Evolutionary conservation across 2,329 filamentous ascomycete genomes (phyloP), one percentile per base, ranked within the genome.

Genomic region (Sarocladiaceae sp.): DNA sequence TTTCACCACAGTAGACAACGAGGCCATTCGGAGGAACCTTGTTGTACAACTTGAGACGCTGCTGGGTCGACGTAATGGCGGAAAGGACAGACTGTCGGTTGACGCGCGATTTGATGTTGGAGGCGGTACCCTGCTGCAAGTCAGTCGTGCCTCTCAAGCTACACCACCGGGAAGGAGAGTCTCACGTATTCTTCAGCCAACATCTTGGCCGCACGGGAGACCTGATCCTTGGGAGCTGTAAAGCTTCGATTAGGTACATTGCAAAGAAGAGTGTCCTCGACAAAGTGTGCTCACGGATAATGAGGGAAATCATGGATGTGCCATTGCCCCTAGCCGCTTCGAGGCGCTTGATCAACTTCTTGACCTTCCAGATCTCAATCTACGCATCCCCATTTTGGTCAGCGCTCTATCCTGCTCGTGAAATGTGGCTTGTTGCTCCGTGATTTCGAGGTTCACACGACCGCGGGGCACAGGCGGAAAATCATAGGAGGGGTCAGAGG

Each of bases 1-100:
- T 97, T 96, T 98, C 93, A 83, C 93, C 93, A 68, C 93, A 98
- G 79, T 98, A 98, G 55, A 98, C 86, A 53, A 98, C 93, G 54
- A 98, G 75, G 48, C 93, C 93, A 69, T 98, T 98, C 41, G 93
- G 88, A 24, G 94, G 93, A 46, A 98, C 93, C 71, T 97, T 97
- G 72, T 90, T 95, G 76, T 98, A 98, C 40, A 98, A 79, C 80
- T 98, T 98, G 54, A 98, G 82, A 66, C 93, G 87, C 74, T 98
- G 93, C 72, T 98, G 94, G 58, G 93, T 98, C 50, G 93, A 98
- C 44, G 93, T 98, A 60, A 98, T 98, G 66, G 93, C 93, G 29
- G 91, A 97, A 56, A 98, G 76, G 56, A 98, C 93, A 43, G 93
- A 98, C 63, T 97, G 87, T 68, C 93, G 83, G 72, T 98, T 98